These are phyloP conservation scores for Salix purpurea DNA, from an alignment of 345 rosid species.

Conservation along the genomic window DNA sequence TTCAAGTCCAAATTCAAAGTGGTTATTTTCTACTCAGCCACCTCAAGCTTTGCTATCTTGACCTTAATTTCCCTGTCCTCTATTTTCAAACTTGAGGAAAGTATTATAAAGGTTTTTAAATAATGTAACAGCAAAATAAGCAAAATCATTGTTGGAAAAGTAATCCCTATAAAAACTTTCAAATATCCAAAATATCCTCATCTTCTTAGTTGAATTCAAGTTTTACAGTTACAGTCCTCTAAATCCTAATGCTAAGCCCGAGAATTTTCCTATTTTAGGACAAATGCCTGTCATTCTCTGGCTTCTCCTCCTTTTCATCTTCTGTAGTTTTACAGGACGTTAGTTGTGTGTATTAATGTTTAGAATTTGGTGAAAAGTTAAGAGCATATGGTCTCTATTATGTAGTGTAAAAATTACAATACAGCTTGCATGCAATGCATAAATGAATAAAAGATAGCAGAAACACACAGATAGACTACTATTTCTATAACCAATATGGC, in stretches of 20 bases:
- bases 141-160: not conserved
- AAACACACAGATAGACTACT: not conserved
- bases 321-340: not conserved
- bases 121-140: not conserved
- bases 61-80: conserved; percentile 36
- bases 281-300: not conserved
- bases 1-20: conserved; percentile 28
- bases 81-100: conserved; percentile 2
- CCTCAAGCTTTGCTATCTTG: conserved; percentile 28
- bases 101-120: not conserved
- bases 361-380: too few species aligned
- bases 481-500: not conserved
- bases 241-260: not conserved
- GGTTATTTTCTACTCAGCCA: conserved; percentile 26
- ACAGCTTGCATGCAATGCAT: not conserved
- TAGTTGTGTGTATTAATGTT: not conserved
- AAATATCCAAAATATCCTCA: too few species aligned
- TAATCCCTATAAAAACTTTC: not conserved
- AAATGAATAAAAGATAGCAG: not conserved
- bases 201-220: too few species aligned
- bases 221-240: not conserved
- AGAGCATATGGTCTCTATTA: not conserved
- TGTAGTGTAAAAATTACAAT: not conserved
- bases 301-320: not conserved
- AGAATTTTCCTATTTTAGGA: not conserved